phyloP scores from a whole-genome alignment of 2,329 filamentous ascomycete species.

The Parastagonospora nodorum region DNA sequence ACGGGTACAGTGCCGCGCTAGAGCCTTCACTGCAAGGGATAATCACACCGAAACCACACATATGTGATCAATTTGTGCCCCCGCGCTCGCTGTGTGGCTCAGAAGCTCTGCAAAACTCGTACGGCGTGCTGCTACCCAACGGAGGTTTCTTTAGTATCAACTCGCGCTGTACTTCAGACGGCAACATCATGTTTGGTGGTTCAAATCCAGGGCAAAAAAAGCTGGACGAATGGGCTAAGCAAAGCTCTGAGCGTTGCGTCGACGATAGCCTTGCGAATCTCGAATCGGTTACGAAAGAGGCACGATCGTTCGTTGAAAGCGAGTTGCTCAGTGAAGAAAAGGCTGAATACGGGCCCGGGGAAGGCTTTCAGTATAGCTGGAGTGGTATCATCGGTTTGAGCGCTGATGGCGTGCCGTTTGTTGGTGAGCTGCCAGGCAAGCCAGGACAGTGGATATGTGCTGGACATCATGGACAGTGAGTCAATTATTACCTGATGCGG shows the following conservation, averaged over 20 bases:
- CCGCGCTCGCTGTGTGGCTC: slow-evolving; percentile 24
- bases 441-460: slow-evolving; percentile 33
- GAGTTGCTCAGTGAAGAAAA: slow-evolving; percentile 34
- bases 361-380: slow-evolving; percentile 38
- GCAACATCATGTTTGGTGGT: slow-evolving; percentile 41
- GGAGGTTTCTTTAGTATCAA: slow-evolving; percentile 42
- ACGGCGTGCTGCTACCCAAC: slow-evolving; percentile 36
- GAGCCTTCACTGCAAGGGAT: slow-evolving; percentile 24
- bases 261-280: slow-evolving; percentile 36
- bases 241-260: slow-evolving; percentile 34
- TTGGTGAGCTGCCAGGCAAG: slow-evolving; percentile 29
- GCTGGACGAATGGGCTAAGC: slow-evolving; percentile 36
- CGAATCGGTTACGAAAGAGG: slow-evolving; percentile 29
- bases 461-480: slow-evolving; percentile 37
- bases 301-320: slow-evolving; percentile 27
- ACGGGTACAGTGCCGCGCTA: slow-evolving; percentile 32
- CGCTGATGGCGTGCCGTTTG: slow-evolving; percentile 31
- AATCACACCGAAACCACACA: slow-evolving; percentile 36
- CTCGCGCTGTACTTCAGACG: slow-evolving; percentile 36
- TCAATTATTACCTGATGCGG: slow-evolving; percentile 2
- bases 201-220: slow-evolving; percentile 38
- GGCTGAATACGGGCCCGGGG: slow-evolving; percentile 31
- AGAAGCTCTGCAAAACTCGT: slow-evolving; percentile 34
- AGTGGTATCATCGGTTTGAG: slow-evolving; percentile 34
- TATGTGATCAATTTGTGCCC: slow-evolving; percentile 32